Percentiles rank a stretch among this genome's conserved stretches.
phyloP scores from a whole-genome alignment of 257 asterid genomes.

The Solanum microdontum region DNA sequence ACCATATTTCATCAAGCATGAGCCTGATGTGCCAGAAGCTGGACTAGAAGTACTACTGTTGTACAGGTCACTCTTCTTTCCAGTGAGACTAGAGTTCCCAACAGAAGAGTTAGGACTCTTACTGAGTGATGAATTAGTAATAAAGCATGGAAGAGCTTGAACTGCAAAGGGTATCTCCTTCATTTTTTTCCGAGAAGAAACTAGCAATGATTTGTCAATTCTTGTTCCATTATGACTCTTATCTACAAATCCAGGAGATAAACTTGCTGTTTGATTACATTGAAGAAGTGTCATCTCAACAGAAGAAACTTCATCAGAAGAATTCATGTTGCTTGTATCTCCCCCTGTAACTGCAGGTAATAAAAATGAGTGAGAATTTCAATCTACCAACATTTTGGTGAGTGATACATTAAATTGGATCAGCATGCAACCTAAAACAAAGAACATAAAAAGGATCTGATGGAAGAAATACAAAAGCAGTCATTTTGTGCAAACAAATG shows the following conservation, averaged over 20 bases:
- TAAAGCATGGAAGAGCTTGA: conserved; percentile 28
- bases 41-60: neutral
- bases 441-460: neutral
- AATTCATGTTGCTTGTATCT: conserved; percentile 1
- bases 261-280: conserved; percentile 4
- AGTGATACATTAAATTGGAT: neutral
- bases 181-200: conserved; percentile 1
- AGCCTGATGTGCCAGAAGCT: neutral
- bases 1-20: neutral
- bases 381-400: neutral
- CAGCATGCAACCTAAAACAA: neutral
- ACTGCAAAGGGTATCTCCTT: conserved; percentile 7
- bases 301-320: neutral
- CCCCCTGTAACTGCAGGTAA: conserved; percentile 3
- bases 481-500: neutral
- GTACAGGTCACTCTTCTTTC: neutral
- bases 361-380: neutral
- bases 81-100: neutral
- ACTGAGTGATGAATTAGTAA: neutral
- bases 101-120: conserved; percentile 6
- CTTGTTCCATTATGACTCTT: neutral
- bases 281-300: neutral
- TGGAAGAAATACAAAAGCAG: neutral
- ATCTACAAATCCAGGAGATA: neutral
- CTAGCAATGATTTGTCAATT: neutral